phyloP scores from a whole-genome alignment of 768 basidiomycete species.

The Phanerodontia chrysosporium region DNA sequence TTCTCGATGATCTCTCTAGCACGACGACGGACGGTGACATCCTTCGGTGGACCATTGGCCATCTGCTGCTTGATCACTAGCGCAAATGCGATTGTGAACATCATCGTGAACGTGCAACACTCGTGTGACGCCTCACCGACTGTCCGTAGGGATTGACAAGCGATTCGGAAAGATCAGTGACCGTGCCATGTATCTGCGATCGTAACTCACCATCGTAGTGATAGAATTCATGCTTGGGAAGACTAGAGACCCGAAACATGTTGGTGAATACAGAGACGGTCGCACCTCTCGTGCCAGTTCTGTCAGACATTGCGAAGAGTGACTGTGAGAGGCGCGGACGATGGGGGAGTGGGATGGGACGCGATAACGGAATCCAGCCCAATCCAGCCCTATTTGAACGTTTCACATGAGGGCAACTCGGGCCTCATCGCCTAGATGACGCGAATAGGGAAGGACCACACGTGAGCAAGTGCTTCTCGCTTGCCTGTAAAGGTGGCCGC shows the following conservation, averaged over 20 bases:
- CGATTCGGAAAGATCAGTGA: not conserved
- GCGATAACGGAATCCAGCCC: not conserved
- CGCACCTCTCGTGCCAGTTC: not conserved
- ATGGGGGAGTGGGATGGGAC: not conserved
- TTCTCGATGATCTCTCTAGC: constrained; percentile 5
- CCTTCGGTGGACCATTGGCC: not conserved
- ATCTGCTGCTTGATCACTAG: not conserved
- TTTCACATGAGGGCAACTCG: not conserved
- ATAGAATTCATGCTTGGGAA: constrained; percentile 5
- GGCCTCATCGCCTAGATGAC: not conserved
- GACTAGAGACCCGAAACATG: constrained; percentile 1
- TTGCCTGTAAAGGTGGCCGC: not conserved
- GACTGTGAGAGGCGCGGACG: not conserved
- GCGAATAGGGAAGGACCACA: not conserved
- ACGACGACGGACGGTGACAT: not conserved
- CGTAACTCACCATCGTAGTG: constrained; percentile 10
- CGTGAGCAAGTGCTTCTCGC: not conserved
- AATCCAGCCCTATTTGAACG: not conserved
- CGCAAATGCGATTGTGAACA: not conserved
- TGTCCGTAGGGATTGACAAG: not conserved
- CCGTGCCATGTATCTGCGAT: not conserved
- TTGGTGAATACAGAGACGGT: not conserved
- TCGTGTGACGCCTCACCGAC: not conserved
- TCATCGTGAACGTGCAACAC: not conserved
- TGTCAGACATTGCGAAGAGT: not conserved